Conservation (phyloP, 148 eudicot species). For the Amaranthus palmeri region DNA sequence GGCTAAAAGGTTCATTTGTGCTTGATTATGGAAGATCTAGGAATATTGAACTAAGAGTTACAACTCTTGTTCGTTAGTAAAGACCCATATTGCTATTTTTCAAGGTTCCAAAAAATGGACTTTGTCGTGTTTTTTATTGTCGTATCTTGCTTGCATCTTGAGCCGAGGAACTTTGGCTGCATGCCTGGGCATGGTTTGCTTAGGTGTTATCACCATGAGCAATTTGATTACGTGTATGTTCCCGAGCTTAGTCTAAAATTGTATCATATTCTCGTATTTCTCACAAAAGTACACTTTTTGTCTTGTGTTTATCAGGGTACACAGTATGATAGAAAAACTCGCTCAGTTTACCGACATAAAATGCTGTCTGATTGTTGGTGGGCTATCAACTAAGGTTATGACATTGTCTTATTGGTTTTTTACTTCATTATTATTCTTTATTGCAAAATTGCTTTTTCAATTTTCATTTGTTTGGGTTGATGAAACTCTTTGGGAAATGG, state of each 20-base stretch:
- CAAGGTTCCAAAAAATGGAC: too few species aligned
- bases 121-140: too few species aligned
- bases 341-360: constrained; percentile 87
- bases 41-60: too few species aligned
- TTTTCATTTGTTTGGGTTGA: too few species aligned
- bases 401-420: not conserved
- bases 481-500: too few species aligned
- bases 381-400: constrained; percentile 70
- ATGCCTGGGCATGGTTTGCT: not conserved
- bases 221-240: not conserved
- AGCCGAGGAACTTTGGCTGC: not conserved
- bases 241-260: not conserved
- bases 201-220: too few species aligned
- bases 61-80: too few species aligned
- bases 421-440: not conserved
- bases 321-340: constrained; percentile 81
- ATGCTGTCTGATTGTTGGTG: constrained; percentile 85
- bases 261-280: not conserved
- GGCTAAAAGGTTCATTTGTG: too few species aligned
- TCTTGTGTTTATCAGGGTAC: constrained; percentile 51
- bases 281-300: not conserved
- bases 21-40: too few species aligned
- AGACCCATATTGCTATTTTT: too few species aligned
- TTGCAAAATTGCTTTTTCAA: not conserved
- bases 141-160: not conserved